A percentile compares a stretch with the other conserved stretches of the same genome.
Conservation (phyloP, 2,329 filamentous ascomycete genomes). For the Lachnellula occidentalis region DNA sequence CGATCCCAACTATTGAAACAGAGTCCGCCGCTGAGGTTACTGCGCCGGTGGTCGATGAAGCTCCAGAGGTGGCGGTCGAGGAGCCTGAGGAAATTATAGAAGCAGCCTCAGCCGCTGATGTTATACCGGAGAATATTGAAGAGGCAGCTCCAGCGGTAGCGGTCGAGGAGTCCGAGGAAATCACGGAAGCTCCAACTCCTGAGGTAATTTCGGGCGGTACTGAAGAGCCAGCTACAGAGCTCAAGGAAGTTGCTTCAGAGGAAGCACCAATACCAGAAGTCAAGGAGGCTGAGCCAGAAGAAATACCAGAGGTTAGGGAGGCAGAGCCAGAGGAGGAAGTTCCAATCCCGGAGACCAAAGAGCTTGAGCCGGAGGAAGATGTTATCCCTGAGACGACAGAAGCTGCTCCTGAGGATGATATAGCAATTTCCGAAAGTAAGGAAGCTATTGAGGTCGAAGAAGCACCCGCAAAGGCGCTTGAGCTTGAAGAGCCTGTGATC, state of each 20-base stretch:
- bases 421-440: background rate
- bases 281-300: background rate
- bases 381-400: background rate
- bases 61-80: background rate
- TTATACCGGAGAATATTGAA: no score
- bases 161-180: no score
- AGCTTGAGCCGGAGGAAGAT: background rate
- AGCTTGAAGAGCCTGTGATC: background rate
- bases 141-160: no score
- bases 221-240: background rate
- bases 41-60: background rate
- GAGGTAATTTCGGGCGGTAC: background rate
- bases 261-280: background rate
- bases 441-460: background rate
- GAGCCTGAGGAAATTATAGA: background rate
- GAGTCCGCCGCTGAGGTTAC: background rate
- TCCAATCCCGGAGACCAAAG: background rate
- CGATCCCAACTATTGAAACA: background rate
- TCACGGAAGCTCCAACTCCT: background rate
- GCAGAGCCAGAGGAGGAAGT: background rate
- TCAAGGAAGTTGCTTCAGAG: background rate
- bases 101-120: background rate
- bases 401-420: background rate
- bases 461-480: background rate
- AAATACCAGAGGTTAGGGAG: background rate